phyloP scores from a whole-genome alignment of 2,329 filamentous ascomycete genomes.

The Pestalotiopsis fici region DNA sequence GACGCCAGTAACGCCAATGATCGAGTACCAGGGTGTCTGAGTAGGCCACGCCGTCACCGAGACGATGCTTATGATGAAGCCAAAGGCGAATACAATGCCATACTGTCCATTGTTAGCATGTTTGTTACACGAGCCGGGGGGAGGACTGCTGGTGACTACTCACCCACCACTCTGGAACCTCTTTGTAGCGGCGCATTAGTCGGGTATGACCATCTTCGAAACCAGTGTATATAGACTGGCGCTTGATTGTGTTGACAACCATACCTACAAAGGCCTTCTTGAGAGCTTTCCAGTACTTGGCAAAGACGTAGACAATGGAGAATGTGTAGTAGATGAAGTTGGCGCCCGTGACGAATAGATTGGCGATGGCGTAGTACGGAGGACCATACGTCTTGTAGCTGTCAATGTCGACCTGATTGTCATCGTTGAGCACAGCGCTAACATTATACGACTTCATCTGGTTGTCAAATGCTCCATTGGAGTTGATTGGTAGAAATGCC shows the following conservation, averaged over 20 bases:
- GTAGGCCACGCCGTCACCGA: constrained; percentile 41
- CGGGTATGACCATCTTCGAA: constrained; percentile 40
- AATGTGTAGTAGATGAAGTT: constrained; percentile 25
- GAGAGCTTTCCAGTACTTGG: constrained; percentile 35
- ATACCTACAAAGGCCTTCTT: constrained; percentile 31
- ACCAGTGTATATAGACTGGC: constrained; percentile 25
- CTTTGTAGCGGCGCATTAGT: constrained; percentile 44
- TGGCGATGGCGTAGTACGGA: constrained; percentile 22
- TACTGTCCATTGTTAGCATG: constrained; percentile 24
- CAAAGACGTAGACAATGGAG: constrained; percentile 34
- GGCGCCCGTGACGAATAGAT: constrained; percentile 29
- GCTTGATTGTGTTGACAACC: constrained; percentile 10
- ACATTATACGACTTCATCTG: constrained; percentile 20
- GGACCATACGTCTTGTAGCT: constrained; percentile 36
- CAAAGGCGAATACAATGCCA: constrained; percentile 33
- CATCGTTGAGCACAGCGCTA: constrained; percentile 22
- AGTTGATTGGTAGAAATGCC: constrained; percentile 30
- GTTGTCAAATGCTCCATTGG: constrained; percentile 7
- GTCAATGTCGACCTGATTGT: constrained; percentile 30
- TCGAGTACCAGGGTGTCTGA: constrained; percentile 48
- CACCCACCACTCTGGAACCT: constrained; percentile 45
- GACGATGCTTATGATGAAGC: constrained; percentile 40
- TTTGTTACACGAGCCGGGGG: neutral
- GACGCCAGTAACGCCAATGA: constrained; percentile 49
- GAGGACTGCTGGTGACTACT: neutral